Evolutionary conservation across 2,329 filamentous ascomycete species (phyloP).

Genomic region (Fusarium sp.): DNA sequence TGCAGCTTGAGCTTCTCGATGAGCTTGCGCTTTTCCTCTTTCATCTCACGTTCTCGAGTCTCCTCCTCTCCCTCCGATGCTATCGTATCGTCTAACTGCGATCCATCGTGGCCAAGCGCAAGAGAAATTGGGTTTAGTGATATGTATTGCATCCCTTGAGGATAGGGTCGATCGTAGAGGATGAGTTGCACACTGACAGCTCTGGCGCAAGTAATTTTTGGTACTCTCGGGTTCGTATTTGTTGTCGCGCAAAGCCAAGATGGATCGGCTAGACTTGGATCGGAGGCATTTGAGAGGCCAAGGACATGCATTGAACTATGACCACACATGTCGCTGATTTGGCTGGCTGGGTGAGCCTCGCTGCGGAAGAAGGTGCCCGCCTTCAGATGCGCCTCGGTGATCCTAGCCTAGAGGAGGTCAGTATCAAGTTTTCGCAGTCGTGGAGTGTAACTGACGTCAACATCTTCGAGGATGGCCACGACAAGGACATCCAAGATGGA

Average conservation of each 20-base stretch:
- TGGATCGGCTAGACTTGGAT: constrained; percentile 66
- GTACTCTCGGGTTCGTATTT: constrained; percentile 66
- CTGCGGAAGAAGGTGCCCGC: constrained; percentile 86
- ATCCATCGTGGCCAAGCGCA: constrained; percentile 80
- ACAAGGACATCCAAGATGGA: constrained; percentile 92
- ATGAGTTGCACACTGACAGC: constrained; percentile 86
- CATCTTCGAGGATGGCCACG: constrained; percentile 88
- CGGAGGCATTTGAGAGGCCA: constrained; percentile 79
- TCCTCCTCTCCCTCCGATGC: constrained; percentile 79
- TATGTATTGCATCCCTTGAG: constrained; percentile 94
- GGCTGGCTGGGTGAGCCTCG: constrained; percentile 81
- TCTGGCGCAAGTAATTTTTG: constrained; percentile 78
- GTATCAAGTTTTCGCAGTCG: constrained; percentile 2
- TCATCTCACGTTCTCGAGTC: constrained; percentile 67
- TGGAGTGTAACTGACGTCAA: constrained; percentile 73
- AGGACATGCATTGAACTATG: constrained; percentile 86
- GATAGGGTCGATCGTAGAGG: constrained; percentile 87
- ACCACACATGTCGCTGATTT: constrained; percentile 88
- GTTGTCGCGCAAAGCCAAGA: constrained; percentile 76
- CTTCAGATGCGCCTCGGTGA: constrained; percentile 89
- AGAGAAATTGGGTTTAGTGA: constrained; percentile 91
- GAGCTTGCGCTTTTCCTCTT: constrained; percentile 73
- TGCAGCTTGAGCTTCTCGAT: constrained; percentile 91
- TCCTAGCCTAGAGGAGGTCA: constrained; percentile 68
- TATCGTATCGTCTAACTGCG: constrained; percentile 51